phyloP scores from a whole-genome alignment of 768 basidiomycete genomes.

The Suillus plorans region DNA sequence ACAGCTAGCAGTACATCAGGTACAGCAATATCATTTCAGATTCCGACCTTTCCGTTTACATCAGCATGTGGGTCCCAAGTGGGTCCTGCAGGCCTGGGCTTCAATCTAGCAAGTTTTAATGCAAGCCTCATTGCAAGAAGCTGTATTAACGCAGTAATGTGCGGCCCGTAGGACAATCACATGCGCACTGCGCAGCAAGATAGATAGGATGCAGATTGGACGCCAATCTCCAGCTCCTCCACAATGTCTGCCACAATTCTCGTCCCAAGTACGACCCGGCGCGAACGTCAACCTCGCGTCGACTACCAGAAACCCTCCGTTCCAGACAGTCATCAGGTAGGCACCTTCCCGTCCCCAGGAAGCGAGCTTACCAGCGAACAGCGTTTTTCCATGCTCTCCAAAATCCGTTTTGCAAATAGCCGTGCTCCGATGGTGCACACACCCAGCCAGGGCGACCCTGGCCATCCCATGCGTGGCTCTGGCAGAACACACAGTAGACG shows the following conservation, averaged over 20 bases:
- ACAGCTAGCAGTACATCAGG: constrained; percentile 11
- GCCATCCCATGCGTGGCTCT: constrained; percentile 42
- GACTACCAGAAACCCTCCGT: background rate
- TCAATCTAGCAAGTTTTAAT: background rate
- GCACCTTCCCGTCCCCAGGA: constrained; percentile 56
- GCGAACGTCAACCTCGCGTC: background rate
- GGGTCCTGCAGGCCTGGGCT: no score
- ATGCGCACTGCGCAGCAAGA: background rate
- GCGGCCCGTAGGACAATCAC: background rate
- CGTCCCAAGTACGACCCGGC: background rate
- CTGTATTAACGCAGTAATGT: background rate
- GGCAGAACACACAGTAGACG: constrained; percentile 78
- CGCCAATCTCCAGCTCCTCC: constrained; percentile 42
- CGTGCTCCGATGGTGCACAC: constrained; percentile 40
- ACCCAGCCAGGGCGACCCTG: constrained; percentile 55
- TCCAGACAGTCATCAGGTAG: constrained; percentile 47
- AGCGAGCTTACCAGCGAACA: constrained; percentile 69
- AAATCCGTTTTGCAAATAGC: constrained; percentile 56
- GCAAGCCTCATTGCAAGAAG: background rate
- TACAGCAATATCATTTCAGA: constrained; percentile 8
- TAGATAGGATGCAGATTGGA: constrained; percentile 34
- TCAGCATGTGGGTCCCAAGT: no score
- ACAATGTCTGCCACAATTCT: background rate
- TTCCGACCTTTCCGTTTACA: constrained; percentile 26
- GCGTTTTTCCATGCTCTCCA: constrained; percentile 47